phyloP scores from a whole-genome alignment of 208 protist species.

The Crithidia fasciculata region DNA sequence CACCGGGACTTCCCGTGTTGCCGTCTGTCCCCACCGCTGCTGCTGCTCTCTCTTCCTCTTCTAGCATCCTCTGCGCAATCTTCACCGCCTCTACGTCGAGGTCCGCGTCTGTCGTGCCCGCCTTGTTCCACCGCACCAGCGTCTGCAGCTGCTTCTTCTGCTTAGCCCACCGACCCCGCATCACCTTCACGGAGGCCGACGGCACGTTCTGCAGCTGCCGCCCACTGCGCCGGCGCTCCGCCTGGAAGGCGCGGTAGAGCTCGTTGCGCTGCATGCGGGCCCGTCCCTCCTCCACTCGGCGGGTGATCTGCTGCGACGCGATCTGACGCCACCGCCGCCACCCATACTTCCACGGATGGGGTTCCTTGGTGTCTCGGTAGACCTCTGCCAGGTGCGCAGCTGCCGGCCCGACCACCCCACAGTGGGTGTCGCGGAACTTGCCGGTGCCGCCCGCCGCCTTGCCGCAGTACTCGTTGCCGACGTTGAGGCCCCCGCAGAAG shows the following conservation, averaged over 20 bases:
- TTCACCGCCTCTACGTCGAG: slow-evolving; percentile 18
- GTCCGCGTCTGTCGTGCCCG: slow-evolving; percentile 11
- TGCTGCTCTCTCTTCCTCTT: slow-evolving; percentile 12
- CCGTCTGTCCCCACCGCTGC: not conserved
- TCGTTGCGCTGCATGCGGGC: slow-evolving; percentile 35
- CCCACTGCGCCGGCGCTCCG: slow-evolving; percentile 22
- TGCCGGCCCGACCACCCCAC: slow-evolving; percentile 72
- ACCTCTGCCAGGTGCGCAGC: slow-evolving; percentile 81
- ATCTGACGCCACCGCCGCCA: slow-evolving; percentile 82
- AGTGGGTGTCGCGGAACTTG: slow-evolving; percentile 90
- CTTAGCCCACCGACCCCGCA: slow-evolving; percentile 28
- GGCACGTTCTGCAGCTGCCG: slow-evolving; percentile 29
- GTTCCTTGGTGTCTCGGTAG: slow-evolving; percentile 87
- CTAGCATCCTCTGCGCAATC: slow-evolving; percentile 7
- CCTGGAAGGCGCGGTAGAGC: slow-evolving; percentile 35
- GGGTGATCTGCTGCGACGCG: slow-evolving; percentile 62
- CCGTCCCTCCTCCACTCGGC: slow-evolving; percentile 41
- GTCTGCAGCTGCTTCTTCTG: slow-evolving; percentile 30
- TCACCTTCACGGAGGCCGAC: slow-evolving; percentile 32
- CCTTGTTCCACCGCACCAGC: slow-evolving; percentile 35
- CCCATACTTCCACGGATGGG: slow-evolving; percentile 84
- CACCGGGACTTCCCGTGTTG: not conserved
- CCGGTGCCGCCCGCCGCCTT: slow-evolving; percentile 63
- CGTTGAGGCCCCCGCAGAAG: slow-evolving; percentile 93
- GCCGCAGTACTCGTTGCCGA: slow-evolving; percentile 93